Evolutionary conservation across 2,329 filamentous ascomycete species (phyloP).

Genomic region (Trichoderma guizhouense): DNA sequence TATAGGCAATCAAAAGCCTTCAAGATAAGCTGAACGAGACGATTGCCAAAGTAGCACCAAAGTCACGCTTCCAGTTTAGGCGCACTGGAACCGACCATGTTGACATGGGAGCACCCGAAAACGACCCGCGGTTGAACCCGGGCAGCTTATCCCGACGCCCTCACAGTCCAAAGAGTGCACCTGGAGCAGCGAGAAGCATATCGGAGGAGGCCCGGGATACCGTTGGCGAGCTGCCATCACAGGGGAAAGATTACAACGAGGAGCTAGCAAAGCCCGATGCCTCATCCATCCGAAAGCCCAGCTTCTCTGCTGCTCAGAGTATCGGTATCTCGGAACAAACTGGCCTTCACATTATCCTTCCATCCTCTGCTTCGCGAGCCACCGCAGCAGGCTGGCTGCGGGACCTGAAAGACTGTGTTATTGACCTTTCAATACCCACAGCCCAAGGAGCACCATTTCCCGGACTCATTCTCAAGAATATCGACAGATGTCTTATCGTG

Average conservation of each 20-base stretch:
- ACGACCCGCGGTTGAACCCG: slow-evolving; percentile 42
- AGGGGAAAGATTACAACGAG: slow-evolving; percentile 53
- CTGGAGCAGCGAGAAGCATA: slow-evolving; percentile 18
- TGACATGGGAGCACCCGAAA: slow-evolving; percentile 41
- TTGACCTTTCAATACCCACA: slow-evolving; percentile 74
- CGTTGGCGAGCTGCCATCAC: slow-evolving; percentile 38
- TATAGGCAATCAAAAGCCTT: slow-evolving; percentile 72
- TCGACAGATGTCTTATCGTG: slow-evolving; percentile 69
- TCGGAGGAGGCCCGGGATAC: slow-evolving; percentile 32
- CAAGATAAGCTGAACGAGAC: slow-evolving; percentile 74
- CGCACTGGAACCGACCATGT: slow-evolving; percentile 32
- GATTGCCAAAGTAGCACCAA: slow-evolving; percentile 65
- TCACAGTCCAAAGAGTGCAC: slow-evolving; percentile 21
- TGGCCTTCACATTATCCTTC: slow-evolving; percentile 73
- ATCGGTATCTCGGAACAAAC: slow-evolving; percentile 65
- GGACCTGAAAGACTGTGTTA: slow-evolving; percentile 65
- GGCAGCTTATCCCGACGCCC: slow-evolving; percentile 33
- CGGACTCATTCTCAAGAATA: slow-evolving; percentile 62
- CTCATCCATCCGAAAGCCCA: slow-evolving; percentile 54
- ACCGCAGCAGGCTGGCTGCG: slow-evolving; percentile 72
- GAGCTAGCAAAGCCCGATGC: slow-evolving; percentile 45
- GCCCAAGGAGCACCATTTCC: slow-evolving; percentile 61
- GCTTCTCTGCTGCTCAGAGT: slow-evolving; percentile 59
- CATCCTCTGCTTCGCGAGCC: slow-evolving; percentile 65
- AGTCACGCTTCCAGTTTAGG: slow-evolving; percentile 80